Evolutionary conservation across 2,329 filamentous ascomycete genomes (phyloP), one percentile per base, ranked within the genome.

Genomic region (Nemania diffusa): DNA sequence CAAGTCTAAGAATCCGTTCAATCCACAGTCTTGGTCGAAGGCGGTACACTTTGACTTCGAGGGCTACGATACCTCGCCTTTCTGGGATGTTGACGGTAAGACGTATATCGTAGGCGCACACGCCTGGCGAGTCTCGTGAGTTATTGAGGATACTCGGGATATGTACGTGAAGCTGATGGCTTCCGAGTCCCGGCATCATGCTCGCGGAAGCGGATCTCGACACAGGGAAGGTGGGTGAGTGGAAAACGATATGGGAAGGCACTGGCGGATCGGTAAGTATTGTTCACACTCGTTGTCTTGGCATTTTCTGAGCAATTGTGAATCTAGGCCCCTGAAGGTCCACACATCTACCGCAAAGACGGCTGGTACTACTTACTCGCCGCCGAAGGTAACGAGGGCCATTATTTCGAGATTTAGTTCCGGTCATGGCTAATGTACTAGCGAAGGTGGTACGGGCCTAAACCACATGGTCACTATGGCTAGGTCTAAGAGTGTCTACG

Each of bases 31-130:
- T 0, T 88, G 85, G 85, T 81, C 80, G 0, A 78, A 84, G 59
- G 81, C 85, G 0, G 72, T 83, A 0, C 80, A 83, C 58, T 86
- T 85, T 70, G 78, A 83, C 13, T 84, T 84, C 50, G 76, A 79
- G 8, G 84, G 84, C 0, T 85, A 86, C 59, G 87, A 90, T 60
- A 84, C 86, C 0, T 83, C 81, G 37, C 81, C 83, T 7, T 86
- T 87, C 71, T 89, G 85, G 84, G 84, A 88, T 57, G 81, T 82
- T 0, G 83, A 88, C 53, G 87, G 86, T 0, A 84, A 81, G 64
- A 78, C 82, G 0, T 89, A 88, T 64, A 81, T 87, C 3, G 80
- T 80, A 0, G 81, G 79, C 3, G 78, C 74, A n/a, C 79, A 81
- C 65, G 77, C 77, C 6, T 81, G 77, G 75, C 74, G 77, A 62